phyloP scores from a whole-genome alignment of 2,329 filamentous ascomycete species.

The Chrysoporthe cubensis region DNA sequence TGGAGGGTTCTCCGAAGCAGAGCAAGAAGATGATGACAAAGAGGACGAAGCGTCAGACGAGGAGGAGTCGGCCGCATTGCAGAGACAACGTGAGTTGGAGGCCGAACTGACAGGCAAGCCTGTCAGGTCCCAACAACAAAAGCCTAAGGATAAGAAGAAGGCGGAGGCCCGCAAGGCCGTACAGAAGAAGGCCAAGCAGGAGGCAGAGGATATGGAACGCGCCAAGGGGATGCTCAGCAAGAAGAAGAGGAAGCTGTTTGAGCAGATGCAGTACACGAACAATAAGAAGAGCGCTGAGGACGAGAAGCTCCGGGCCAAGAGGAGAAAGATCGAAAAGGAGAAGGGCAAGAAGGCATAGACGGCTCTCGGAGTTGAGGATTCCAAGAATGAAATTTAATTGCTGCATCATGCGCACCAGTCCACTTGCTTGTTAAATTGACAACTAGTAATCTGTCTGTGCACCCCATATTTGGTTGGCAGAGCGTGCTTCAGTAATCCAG shows the following conservation, averaged over 20 bases:
- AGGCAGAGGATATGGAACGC: constrained; percentile 86
- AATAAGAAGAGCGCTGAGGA: constrained; percentile 91
- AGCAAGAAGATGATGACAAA: constrained; percentile 49
- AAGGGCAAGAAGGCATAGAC: constrained; percentile 45
- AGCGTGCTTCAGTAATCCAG: neutral
- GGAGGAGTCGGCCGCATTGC: constrained; percentile 62
- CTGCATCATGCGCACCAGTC: neutral
- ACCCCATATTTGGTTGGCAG: neutral
- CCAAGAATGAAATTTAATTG: constrained; percentile 28
- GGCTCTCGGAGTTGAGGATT: constrained; percentile 32
- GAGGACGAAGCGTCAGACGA: constrained; percentile 60
- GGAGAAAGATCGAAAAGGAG: constrained; percentile 82
- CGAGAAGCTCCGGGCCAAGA: constrained; percentile 84
- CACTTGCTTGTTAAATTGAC: neutral
- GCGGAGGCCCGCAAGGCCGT: constrained; percentile 72
- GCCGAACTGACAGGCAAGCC: constrained; percentile 80
- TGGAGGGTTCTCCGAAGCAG: constrained; percentile 53
- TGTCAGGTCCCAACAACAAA: constrained; percentile 54
- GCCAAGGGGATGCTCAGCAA: constrained; percentile 98
- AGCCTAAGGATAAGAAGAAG: constrained; percentile 65
- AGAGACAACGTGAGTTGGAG: constrained; percentile 88
- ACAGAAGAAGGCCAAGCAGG: constrained; percentile 71
- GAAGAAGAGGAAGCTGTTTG: constrained; percentile 95
- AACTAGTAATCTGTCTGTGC: neutral
- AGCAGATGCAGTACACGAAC: constrained; percentile 97